Evolutionary conservation across 495 filamentous ascomycete genomes (phyloP).

Genomic region (Trichoderma erinaceum): DNA sequence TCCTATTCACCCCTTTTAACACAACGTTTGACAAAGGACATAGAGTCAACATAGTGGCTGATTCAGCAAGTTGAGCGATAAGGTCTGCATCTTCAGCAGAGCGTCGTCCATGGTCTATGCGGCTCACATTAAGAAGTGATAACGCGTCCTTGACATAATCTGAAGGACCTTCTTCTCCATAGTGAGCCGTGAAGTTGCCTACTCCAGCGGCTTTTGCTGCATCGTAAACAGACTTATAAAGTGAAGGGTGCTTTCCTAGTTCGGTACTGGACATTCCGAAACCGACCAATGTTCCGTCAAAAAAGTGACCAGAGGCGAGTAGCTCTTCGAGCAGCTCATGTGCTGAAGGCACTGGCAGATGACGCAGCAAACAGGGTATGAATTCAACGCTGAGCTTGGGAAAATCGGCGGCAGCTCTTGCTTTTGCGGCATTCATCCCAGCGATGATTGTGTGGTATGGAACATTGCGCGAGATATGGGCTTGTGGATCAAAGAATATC

Average conservation of each 20-base stretch:
- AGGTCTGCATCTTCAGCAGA: conserved; percentile 53
- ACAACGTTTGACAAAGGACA: conserved; percentile 71
- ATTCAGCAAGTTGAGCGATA: conserved; percentile 49
- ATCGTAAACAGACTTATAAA: conserved; percentile 55
- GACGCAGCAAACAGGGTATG: conserved; percentile 64
- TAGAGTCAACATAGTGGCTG: conserved; percentile 56
- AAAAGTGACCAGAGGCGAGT: conserved; percentile 45
- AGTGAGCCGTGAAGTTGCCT: conserved; percentile 56
- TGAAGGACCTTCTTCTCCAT: conserved; percentile 68
- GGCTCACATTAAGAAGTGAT: conserved; percentile 46
- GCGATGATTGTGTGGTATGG: conserved; percentile 52
- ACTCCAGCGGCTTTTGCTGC: conserved; percentile 47
- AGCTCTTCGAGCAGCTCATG: conserved; percentile 44
- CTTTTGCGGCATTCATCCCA: conserved; percentile 54
- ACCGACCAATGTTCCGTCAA: conserved; percentile 48
- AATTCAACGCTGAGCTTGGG: conserved; percentile 52
- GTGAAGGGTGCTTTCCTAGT: conserved; percentile 54
- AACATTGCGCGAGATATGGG: conserved; percentile 59
- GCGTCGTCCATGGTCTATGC: conserved; percentile 70
- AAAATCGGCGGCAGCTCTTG: conserved; percentile 56
- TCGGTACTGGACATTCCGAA: conserved; percentile 66
- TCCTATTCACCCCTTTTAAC: conserved; percentile 49
- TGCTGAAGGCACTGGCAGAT: conserved; percentile 54
- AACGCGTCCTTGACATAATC: conserved; percentile 60
- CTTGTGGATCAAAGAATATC: conserved; percentile 76